Conservation (phyloP, 805 yeast genomes). For the Saccharomycopsis sp. region DNA sequence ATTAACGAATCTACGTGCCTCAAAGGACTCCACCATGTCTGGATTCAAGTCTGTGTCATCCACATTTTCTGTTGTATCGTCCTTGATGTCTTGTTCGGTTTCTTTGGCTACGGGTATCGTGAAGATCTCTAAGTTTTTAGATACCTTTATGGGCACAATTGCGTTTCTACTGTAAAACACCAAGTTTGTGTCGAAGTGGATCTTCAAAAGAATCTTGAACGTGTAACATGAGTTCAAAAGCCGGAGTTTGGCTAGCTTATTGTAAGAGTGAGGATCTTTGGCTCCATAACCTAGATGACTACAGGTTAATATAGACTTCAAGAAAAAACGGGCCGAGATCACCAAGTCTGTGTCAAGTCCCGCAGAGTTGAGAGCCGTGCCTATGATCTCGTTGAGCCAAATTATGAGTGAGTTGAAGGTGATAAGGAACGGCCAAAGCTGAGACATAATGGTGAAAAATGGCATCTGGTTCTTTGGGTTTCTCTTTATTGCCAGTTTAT, state of each 20-base stretch:
- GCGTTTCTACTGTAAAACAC: conserved; percentile 9
- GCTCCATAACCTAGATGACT: not conserved
- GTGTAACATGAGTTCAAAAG: conserved; percentile 10
- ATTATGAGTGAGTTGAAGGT: conserved; percentile 7
- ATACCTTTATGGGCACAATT: conserved; percentile 8
- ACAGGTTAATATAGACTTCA: conserved; percentile 4
- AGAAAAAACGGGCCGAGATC: conserved; percentile 10
- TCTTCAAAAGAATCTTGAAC: conserved; percentile 15
- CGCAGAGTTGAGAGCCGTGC: conserved; percentile 21
- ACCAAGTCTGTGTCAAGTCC: conserved; percentile 18
- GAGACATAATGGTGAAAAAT: conserved; percentile 11
- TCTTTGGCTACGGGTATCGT: not conserved
- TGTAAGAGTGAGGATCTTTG: conserved; percentile 1
- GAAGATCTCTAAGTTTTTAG: conserved; percentile 1
- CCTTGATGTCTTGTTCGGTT: not conserved
- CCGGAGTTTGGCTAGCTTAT: conserved; percentile 3
- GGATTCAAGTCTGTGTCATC: not conserved
- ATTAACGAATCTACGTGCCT: conserved; percentile 20
- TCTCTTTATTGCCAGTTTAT: not conserved
- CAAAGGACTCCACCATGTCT: conserved; percentile 12
- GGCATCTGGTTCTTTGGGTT: conserved; percentile 11
- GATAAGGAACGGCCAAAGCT: conserved; percentile 9
- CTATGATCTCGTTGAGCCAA: conserved; percentile 18
- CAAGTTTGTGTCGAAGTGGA: conserved; percentile 10
- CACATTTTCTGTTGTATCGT: not conserved